Percentiles rank a stretch among this genome's conserved stretches.
These are phyloP conservation scores for Coprinopsis cinerea DNA, from an alignment of 768 basidiomycete species.

Conservation along the genomic window DNA sequence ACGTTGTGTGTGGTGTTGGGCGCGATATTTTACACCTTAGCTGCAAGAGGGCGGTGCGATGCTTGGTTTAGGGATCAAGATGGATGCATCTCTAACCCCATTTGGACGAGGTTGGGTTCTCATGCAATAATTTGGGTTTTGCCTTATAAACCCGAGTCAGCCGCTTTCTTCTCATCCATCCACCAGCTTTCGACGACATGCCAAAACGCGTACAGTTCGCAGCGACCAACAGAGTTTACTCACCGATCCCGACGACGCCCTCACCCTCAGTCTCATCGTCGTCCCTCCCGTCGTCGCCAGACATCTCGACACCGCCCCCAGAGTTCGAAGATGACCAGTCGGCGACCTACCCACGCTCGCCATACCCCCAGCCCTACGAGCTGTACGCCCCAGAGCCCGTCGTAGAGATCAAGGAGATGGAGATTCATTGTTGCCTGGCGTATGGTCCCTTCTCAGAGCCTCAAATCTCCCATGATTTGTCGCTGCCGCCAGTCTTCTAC, in stretches of 20 bases:
- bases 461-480: conserved; percentile 33
- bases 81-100: background rate
- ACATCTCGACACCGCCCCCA: conserved; percentile 32
- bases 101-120: background rate
- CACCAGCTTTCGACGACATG: conserved; percentile 19
- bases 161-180: conserved; percentile 12
- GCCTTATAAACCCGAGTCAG: conserved; percentile 8
- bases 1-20: background rate
- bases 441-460: conserved; percentile 29
- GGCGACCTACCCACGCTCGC: conserved; percentile 24
- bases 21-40: too few relatives aligned
- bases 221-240: conserved; percentile 30
- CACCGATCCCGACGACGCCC: conserved; percentile 26
- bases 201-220: conserved; percentile 40
- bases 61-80: background rate
- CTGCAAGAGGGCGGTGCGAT: background rate
- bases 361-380: conserved; percentile 22
- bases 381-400: conserved; percentile 20
- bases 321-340: conserved; percentile 18
- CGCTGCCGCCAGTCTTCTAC: conserved; percentile 23
- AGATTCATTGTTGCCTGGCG: conserved; percentile 38
- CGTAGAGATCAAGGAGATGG: conserved; percentile 24
- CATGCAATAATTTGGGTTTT: conserved; percentile 2
- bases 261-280: conserved; percentile 32
- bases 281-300: conserved; percentile 32